phyloP scores from a whole-genome alignment of 495 filamentous ascomycete species.

The Xylaria nigripes region DNA sequence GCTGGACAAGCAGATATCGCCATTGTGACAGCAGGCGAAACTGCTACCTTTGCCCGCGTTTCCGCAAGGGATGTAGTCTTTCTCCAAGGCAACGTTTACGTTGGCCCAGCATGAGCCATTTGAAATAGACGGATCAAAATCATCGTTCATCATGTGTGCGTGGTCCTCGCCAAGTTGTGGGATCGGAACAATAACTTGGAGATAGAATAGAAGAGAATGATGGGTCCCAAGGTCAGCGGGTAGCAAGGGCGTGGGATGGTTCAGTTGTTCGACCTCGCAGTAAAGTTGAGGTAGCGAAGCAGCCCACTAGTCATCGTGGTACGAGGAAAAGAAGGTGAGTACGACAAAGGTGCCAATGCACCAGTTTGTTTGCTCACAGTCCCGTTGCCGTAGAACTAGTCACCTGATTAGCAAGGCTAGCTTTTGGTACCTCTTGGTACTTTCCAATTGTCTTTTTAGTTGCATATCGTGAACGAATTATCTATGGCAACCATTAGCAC shows the following conservation, averaged over 20 bases:
- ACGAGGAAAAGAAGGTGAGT: not conserved
- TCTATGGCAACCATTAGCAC: not conserved
- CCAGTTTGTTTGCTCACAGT: not conserved
- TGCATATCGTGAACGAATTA: not conserved
- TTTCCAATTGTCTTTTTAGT: not conserved
- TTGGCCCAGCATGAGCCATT: slow-evolving; percentile 32
- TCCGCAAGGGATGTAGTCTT: slow-evolving; percentile 30
- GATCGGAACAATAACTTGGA: not conserved
- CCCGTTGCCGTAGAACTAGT: not conserved
- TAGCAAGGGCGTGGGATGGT: not conserved
- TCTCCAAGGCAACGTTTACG: not conserved
- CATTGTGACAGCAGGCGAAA: slow-evolving; percentile 19
- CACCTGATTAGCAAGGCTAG: not conserved
- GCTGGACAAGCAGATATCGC: slow-evolving; percentile 17
- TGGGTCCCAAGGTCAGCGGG: not conserved
- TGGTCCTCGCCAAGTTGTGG: not conserved
- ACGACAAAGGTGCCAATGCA: not conserved
- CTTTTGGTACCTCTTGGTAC: not conserved
- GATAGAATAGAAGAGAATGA: not conserved
- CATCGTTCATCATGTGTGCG: slow-evolving; percentile 8
- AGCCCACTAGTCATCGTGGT: not conserved
- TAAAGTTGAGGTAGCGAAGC: not conserved
- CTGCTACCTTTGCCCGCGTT: slow-evolving; percentile 25
- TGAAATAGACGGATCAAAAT: slow-evolving; percentile 16
- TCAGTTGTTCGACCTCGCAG: not conserved